Evolutionary conservation across 345 rosid species (phyloP).

Genomic region (Diplotaxis tenuifolia): DNA sequence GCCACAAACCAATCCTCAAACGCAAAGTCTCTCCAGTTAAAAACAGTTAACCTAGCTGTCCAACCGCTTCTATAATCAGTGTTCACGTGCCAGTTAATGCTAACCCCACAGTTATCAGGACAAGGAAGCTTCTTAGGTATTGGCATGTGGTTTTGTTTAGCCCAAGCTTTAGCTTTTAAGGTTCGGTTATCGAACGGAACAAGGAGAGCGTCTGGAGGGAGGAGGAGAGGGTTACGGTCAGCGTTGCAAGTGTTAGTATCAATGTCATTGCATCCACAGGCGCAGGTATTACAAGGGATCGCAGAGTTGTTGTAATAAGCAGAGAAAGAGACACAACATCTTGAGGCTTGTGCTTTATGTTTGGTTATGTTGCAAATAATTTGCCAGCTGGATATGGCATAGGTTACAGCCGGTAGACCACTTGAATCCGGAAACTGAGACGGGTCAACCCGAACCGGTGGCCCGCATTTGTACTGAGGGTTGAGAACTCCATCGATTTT

Average conservation of each 20-base stretch:
- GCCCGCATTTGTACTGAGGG: constrained; percentile 45
- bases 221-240: constrained; percentile 50
- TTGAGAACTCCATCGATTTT: constrained; percentile 60
- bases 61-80: constrained; percentile 70
- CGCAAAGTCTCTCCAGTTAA: constrained; percentile 60
- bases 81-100: constrained; percentile 83
- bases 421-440: constrained; percentile 66
- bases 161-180: constrained; percentile 73
- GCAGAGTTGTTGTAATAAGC: constrained; percentile 77
- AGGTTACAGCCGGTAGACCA: constrained; percentile 52
- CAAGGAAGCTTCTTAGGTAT: constrained; percentile 71
- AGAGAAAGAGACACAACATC: constrained; percentile 89
- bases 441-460: constrained; percentile 56
- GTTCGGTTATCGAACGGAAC: constrained; percentile 79
- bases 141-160: constrained; percentile 45
- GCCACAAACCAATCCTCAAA: constrained; percentile 84
- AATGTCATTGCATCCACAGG: constrained; percentile 62
- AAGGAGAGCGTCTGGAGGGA: constrained; percentile 75
- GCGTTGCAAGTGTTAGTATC: constrained; percentile 51
- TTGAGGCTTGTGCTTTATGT: constrained; percentile 52
- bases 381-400: constrained; percentile 74
- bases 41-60: constrained; percentile 80
- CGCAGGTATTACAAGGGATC: constrained; percentile 42
- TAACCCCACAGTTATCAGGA: constrained; percentile 90
- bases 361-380: constrained; percentile 74